Evolutionary conservation across 2,329 filamentous ascomycete genomes (phyloP).

Genomic region (Fusarium sp.): DNA sequence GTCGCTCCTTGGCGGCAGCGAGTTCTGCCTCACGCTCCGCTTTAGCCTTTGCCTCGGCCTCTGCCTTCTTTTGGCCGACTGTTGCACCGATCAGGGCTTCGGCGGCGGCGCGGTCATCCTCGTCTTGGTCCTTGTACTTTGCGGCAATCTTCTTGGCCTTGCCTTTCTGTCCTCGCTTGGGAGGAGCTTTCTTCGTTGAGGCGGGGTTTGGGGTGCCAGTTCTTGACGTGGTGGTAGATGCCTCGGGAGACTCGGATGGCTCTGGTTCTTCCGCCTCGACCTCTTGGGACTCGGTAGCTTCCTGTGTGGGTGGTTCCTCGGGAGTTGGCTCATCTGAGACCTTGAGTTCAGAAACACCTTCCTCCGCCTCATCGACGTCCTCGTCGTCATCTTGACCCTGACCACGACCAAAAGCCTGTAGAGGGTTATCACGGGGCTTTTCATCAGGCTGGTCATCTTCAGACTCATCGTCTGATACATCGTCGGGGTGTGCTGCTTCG

Average conservation of each 20-base stretch:
- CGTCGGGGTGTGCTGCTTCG: slow-evolving; percentile 43
- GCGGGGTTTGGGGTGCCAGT: slow-evolving; percentile 21
- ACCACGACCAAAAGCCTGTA: slow-evolving; percentile 44
- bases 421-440: slow-evolving; percentile 50
- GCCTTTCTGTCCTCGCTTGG: slow-evolving; percentile 78
- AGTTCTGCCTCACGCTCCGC: slow-evolving; percentile 74
- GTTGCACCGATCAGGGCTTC: slow-evolving; percentile 87
- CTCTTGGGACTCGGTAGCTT: slow-evolving; percentile 42
- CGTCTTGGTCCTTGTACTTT: slow-evolving; percentile 95
- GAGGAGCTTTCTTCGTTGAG: slow-evolving; percentile 52
- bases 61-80: slow-evolving; percentile 72
- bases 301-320: slow-evolving; percentile 45
- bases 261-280: slow-evolving; percentile 43
- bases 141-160: slow-evolving; percentile 89
- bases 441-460: slow-evolving; percentile 47
- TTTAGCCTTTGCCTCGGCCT: slow-evolving; percentile 75
- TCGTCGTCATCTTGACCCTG: slow-evolving; percentile 43
- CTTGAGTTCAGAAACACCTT: slow-evolving; percentile 39
- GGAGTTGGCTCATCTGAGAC: slow-evolving; percentile 38
- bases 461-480: slow-evolving; percentile 45
- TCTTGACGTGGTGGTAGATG: slow-evolving; percentile 16
- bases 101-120: slow-evolving; percentile 87
- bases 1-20: slow-evolving; percentile 77
- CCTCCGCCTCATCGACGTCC: slow-evolving; percentile 40
- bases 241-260: slow-evolving; percentile 30